phyloP scores from a whole-genome alignment of 2,329 filamentous ascomycete species.

The Rhinocladiella similis region DNA sequence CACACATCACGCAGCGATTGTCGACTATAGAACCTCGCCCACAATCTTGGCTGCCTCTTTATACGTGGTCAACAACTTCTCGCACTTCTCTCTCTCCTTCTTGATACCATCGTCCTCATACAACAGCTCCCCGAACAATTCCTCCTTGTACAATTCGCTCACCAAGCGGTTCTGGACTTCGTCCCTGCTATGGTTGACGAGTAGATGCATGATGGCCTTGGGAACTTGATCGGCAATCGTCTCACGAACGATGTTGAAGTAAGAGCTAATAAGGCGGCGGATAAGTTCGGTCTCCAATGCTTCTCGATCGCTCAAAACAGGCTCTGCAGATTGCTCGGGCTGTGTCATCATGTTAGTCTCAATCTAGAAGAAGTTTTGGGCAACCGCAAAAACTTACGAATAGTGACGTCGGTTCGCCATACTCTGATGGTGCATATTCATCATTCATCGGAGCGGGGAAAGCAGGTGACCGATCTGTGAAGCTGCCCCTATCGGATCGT shows the following conservation, averaged over 20 bases:
- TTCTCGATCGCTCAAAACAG: conserved; percentile 90
- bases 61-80: conserved; percentile 92
- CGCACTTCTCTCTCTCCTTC: conserved; percentile 97
- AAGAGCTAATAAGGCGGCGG: conserved; percentile 91
- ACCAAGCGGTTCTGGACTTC: conserved; percentile 96
- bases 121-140: conserved; percentile 84
- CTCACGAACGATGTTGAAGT: conserved; percentile 98
- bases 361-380: neutral
- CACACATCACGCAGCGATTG: neutral
- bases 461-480: conserved; percentile 36
- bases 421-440: conserved; percentile 41
- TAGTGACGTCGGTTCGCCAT: conserved; percentile 44
- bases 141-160: conserved; percentile 90
- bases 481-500: conserved; percentile 52
- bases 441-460: conserved; percentile 48
- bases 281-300: conserved; percentile 97
- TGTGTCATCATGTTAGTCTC: conserved; percentile 22
- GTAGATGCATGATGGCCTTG: conserved; percentile 97
- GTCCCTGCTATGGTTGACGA: conserved; percentile 98
- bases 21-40: conserved; percentile 77
- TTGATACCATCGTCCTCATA: conserved; percentile 98
- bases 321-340: conserved; percentile 61
- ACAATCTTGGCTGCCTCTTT: conserved; percentile 98
- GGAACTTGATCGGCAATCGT: conserved; percentile 98
- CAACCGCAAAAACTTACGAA: conserved; percentile 44